Conservation (phyloP, 2,329 filamentous ascomycete species). For the Neophaeococcomyces mojaviensis region DNA sequence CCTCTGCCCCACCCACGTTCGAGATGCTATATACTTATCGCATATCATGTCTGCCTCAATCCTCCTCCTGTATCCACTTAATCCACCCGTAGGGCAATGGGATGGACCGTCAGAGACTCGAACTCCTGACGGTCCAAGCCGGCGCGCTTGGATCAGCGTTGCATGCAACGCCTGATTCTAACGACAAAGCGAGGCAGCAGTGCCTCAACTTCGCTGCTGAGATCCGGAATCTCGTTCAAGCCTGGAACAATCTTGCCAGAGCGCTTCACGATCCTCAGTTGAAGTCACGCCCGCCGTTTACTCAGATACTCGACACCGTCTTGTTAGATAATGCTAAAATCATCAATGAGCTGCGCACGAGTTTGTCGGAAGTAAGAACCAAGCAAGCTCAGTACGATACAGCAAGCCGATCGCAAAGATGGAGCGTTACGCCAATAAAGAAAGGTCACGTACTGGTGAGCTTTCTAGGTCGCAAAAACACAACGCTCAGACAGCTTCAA, state of each 20-base stretch:
- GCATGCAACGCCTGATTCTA: background rate
- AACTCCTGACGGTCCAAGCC: conserved; percentile 2
- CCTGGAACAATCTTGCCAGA: conserved; percentile 6
- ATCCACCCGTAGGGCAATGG: background rate
- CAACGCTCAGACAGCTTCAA: background rate
- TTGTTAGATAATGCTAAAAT: conserved; percentile 4
- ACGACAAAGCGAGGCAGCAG: conserved; percentile 3
- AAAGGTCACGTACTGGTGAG: conserved; percentile 1
- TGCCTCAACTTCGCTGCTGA: conserved; percentile 5
- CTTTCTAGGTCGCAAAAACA: conserved; percentile 4
- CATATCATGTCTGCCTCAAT: too few species aligned
- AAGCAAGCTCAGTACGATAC: conserved; percentile 4
- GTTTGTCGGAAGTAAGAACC: background rate
- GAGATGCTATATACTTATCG: too few species aligned
- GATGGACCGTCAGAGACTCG: conserved; percentile 7
- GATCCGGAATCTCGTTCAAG: conserved; percentile 6
- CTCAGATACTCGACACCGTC: conserved; percentile 4
- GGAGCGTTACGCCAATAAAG: background rate
- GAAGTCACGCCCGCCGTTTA: conserved; percentile 1
- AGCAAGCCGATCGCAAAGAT: conserved; percentile 1
- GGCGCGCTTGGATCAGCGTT: conserved; percentile 1
- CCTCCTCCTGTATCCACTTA: too few species aligned
- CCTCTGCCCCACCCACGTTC: too few species aligned
- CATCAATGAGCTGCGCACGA: conserved; percentile 3
- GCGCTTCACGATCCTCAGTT: conserved; percentile 6